Base-by-base conservation (phyloP, 257 asterid genomes). In the Solanum appendiculatum region DNA sequence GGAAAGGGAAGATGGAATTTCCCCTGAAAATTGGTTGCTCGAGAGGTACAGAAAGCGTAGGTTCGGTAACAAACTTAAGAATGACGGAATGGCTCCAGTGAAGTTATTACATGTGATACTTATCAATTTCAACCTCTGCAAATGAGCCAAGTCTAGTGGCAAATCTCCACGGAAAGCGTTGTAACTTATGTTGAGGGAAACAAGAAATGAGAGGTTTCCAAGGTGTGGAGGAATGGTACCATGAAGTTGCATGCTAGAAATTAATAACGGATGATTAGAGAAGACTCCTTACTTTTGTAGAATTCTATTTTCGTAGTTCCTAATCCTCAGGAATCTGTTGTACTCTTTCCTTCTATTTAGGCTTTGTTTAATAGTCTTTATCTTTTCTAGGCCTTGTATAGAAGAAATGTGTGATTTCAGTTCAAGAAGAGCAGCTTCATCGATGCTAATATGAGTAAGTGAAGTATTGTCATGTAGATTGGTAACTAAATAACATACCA, bases 181-280 rank as follows among this genome's bases (percentile, higher is more conserved):
- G 60, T 51, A 0, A 15, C 60, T 51, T 0, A 51, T 16, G 9
- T 51, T 0, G 0, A 51, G 23, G n/a, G 60, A 51, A 0, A 0
- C 0, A 2, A 51, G n/a, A 51, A 51, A 51, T 51, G 60, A 51
- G 60, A 51, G 60, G 60, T 51, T 51, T 51, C 60, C 60, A 51
- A 51, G 9, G 60, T 51, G 23, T 51, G 60, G 23, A 51, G 60
- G 60, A 51, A 51, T 51, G 60, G 23, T 51, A 16, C 60, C 60
- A 51, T 51, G n/a, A 51, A 51, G 60, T 16, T 16, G 3, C 60
- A 51, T 51, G 9, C 9, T 51, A 16, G 60, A 51, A 6, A 51
- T n/a, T n/a, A n/a, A n/a, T n/a, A n/a, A n/a, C n/a, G n/a, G n/a
- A n/a, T n/a, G n/a, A n/a, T n/a, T n/a, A n/a, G n/a, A n/a, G n/a